These are phyloP conservation scores for Tieghemiomyces parasiticus DNA, from an alignment of 192 early-diverging fungal species.

Conservation along the genomic window DNA sequence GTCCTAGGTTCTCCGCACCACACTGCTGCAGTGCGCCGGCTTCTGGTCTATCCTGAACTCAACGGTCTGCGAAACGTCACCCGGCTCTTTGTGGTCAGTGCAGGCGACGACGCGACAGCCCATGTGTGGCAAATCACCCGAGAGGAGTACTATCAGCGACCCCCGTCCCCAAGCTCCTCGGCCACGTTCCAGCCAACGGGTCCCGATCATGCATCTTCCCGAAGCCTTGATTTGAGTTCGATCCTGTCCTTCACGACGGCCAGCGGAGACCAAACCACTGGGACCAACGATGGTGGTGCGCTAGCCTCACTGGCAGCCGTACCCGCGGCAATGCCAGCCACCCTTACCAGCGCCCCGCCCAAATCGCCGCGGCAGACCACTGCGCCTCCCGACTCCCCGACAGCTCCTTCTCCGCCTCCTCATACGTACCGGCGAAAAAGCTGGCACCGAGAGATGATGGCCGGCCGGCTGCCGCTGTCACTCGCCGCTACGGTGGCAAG, in stretches of 20 bases:
- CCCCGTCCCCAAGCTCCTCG: neutral
- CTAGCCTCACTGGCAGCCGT: too few species aligned
- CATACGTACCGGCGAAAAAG: neutral
- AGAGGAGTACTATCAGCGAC: too few species aligned
- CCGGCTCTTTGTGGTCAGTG: neutral
- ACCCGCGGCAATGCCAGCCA: too few species aligned
- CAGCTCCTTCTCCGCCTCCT: neutral
- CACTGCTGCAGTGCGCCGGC: neutral
- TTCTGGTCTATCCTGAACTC: conserved; percentile 2
- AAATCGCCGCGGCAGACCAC: too few species aligned
- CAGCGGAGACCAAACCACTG: neutral
- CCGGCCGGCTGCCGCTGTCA: neutral
- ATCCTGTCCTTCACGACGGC: too few species aligned
- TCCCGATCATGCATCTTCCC: neutral
- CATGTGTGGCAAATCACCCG: conserved; percentile 3
- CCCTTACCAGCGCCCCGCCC: too few species aligned
- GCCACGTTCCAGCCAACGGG: neutral
- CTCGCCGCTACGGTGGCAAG: neutral
- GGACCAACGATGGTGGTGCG: neutral
- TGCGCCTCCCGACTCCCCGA: too few species aligned
- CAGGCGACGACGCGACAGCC: neutral
- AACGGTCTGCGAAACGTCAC: neutral
- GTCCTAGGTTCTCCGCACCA: neutral
- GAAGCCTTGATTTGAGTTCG: neutral
- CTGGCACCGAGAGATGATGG: neutral